phyloP scores from a whole-genome alignment of 2,329 filamentous ascomycete species.

The Alternaria consortialis region DNA sequence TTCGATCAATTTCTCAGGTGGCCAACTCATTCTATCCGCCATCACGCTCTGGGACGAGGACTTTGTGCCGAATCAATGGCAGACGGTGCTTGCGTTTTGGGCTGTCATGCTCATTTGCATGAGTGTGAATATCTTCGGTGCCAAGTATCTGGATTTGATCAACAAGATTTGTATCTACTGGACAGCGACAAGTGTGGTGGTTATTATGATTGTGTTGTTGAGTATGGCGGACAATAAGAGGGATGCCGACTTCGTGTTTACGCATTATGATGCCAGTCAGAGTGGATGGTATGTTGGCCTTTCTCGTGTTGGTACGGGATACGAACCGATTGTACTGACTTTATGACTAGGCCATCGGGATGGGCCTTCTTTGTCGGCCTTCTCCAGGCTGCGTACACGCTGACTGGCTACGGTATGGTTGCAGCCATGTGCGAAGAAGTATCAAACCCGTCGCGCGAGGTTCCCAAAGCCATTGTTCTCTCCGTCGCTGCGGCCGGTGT shows the following conservation, averaged over 20 bases:
- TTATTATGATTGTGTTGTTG: conserved; percentile 73
- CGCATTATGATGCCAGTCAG: conserved; percentile 70
- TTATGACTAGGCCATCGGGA: conserved; percentile 62
- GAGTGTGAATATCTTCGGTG: conserved; percentile 70
- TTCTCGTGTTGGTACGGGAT: neutral
- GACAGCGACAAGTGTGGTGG: conserved; percentile 71
- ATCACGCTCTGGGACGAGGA: conserved; percentile 76
- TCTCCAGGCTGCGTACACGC: conserved; percentile 69
- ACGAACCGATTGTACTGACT: conserved; percentile 1
- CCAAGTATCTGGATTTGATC: conserved; percentile 70
- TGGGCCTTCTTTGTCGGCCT: conserved; percentile 79
- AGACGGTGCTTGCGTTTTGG: conserved; percentile 77
- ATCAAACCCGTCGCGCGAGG: conserved; percentile 72
- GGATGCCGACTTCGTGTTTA: conserved; percentile 71
- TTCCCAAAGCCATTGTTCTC: conserved; percentile 75
- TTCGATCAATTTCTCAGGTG: conserved; percentile 76
- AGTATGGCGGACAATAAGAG: conserved; percentile 67
- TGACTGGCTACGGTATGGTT: conserved; percentile 75
- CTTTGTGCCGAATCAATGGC: conserved; percentile 72
- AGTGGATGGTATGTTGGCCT: conserved; percentile 66
- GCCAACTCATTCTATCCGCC: conserved; percentile 67
- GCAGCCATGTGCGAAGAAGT: conserved; percentile 78
- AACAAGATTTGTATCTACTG: conserved; percentile 79
- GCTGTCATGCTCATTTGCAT: conserved; percentile 73
- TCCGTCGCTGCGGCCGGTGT: conserved; percentile 73